phyloP scores from a whole-genome alignment of 169 alveolate genomes.

The Eimeria tenella region DNA sequence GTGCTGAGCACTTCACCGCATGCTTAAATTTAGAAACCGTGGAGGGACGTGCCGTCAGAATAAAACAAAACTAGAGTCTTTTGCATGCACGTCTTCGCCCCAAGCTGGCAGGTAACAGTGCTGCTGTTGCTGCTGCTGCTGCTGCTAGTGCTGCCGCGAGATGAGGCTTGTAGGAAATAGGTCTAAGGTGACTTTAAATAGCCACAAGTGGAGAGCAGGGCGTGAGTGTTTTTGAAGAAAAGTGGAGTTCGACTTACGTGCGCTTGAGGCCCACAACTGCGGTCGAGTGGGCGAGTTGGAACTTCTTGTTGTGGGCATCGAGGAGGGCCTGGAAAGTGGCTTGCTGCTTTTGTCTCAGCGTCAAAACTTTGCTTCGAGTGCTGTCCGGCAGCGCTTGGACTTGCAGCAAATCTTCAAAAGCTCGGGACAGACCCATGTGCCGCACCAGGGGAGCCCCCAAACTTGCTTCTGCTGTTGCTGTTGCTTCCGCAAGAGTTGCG shows the following conservation, averaged over 20 bases:
- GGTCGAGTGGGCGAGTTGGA: slow-evolving; percentile 39
- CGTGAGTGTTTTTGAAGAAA: too few relatives aligned
- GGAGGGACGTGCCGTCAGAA: too few relatives aligned
- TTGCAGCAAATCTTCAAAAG: slow-evolving; percentile 57
- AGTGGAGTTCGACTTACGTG: slow-evolving; percentile 11
- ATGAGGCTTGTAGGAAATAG: too few relatives aligned
- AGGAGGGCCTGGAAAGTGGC: slow-evolving; percentile 16
- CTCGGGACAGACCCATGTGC: slow-evolving; percentile 63
- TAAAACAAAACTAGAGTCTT: too few relatives aligned
- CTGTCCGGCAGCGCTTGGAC: slow-evolving; percentile 49
- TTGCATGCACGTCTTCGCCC: too few relatives aligned
- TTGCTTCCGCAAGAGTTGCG: slow-evolving; percentile 9
- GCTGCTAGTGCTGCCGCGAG: too few relatives aligned
- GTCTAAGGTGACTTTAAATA: too few relatives aligned
- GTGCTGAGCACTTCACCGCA: too few relatives aligned
- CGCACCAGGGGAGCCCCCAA: slow-evolving; percentile 46
- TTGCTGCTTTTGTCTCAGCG: slow-evolving; percentile 24
- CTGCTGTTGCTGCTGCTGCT: too few relatives aligned
- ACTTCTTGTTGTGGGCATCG: slow-evolving; percentile 9
- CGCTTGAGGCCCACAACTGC: slow-evolving; percentile 64
- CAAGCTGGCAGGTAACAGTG: too few relatives aligned
- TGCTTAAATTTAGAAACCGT: too few relatives aligned
- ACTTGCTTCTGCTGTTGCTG: slow-evolving; percentile 46
- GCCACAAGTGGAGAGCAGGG: too few relatives aligned
- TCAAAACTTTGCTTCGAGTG: not conserved